These are phyloP conservation scores for Fusarium sp. DNA, from an alignment of 2,329 filamentous ascomycete species.

Conservation along the genomic window DNA sequence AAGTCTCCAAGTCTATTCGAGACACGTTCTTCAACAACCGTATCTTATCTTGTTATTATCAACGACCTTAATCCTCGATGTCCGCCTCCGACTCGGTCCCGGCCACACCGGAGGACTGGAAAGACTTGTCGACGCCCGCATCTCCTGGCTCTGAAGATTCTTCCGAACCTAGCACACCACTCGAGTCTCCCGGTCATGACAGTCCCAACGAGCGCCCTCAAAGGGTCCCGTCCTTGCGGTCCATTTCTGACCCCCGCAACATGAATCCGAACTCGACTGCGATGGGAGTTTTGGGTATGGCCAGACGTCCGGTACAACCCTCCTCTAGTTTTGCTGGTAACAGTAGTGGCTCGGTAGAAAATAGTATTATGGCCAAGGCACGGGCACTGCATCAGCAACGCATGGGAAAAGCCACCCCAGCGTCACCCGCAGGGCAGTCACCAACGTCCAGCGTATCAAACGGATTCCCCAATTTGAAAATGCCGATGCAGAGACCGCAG, in stretches of 20 bases:
- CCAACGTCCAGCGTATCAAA: slow-evolving; percentile 55
- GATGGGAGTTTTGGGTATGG: slow-evolving; percentile 78
- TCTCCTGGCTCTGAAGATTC: slow-evolving; percentile 61
- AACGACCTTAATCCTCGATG: slow-evolving; percentile 34
- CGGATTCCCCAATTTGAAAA: slow-evolving; percentile 60
- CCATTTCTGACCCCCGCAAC: slow-evolving; percentile 68
- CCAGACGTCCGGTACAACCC: slow-evolving; percentile 63
- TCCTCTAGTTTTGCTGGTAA: slow-evolving; percentile 53
- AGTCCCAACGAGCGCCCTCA: slow-evolving; percentile 56
- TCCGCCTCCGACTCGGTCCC: slow-evolving; percentile 55
- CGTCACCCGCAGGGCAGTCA: slow-evolving; percentile 50
- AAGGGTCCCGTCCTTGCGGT: slow-evolving; percentile 70
- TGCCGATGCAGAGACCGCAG: slow-evolving; percentile 60
- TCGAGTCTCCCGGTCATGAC: slow-evolving; percentile 56
- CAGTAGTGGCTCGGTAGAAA: slow-evolving; percentile 52
- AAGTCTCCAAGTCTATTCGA: slow-evolving; percentile 1
- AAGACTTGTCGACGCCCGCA: slow-evolving; percentile 53
- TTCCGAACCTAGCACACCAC: slow-evolving; percentile 63
- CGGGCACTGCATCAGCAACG: slow-evolving; percentile 61
- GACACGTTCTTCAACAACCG: background rate
- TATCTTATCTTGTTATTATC: slow-evolving; percentile 3
- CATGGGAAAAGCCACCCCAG: slow-evolving; percentile 57
- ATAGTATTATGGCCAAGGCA: slow-evolving; percentile 62
- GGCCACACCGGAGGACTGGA: slow-evolving; percentile 61
- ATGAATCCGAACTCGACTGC: slow-evolving; percentile 90